Percentiles rank a stretch among this genome's conserved stretches.
Evolutionary conservation across 176 grass and related monocot species (phyloP).

Genomic region (Aegilops umbellulata): DNA sequence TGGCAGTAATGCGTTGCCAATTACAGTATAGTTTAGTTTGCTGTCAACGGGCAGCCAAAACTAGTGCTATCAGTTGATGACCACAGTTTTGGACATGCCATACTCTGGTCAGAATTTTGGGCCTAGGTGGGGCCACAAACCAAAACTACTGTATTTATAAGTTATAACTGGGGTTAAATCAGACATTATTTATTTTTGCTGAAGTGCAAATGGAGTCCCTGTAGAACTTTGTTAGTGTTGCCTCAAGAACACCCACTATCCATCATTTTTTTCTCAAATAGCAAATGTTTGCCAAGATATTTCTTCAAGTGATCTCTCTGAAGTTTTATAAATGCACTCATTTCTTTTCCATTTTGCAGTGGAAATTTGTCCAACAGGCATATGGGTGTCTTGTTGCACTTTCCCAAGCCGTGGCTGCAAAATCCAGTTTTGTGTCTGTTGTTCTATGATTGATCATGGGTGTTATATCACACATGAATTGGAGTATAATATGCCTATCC

Average conservation of each 20-base stretch:
- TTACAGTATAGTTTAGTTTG: background rate
- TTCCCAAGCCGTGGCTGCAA: background rate
- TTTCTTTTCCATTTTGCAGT: background rate
- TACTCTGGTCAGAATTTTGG: background rate
- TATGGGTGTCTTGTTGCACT: background rate
- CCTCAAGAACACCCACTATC: background rate
- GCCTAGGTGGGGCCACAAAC: background rate
- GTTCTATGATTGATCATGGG: background rate
- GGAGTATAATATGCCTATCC: background rate
- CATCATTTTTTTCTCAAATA: background rate
- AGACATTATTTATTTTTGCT: background rate
- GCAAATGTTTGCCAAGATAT: background rate
- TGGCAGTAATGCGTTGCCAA: background rate
- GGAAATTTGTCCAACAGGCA: background rate
- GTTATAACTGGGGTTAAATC: background rate
- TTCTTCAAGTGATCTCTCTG: background rate
- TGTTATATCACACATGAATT: background rate
- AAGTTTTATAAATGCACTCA: background rate
- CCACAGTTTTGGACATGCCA: background rate
- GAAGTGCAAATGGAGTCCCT: background rate
- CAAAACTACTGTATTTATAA: background rate
- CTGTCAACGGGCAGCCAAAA: background rate
- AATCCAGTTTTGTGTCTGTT: background rate
- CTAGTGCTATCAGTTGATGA: background rate
- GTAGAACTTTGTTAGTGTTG: slow-evolving; percentile 11